Base-by-base conservation (phyloP, 768 basidiomycete species). In the Mycena haematopus region DNA sequence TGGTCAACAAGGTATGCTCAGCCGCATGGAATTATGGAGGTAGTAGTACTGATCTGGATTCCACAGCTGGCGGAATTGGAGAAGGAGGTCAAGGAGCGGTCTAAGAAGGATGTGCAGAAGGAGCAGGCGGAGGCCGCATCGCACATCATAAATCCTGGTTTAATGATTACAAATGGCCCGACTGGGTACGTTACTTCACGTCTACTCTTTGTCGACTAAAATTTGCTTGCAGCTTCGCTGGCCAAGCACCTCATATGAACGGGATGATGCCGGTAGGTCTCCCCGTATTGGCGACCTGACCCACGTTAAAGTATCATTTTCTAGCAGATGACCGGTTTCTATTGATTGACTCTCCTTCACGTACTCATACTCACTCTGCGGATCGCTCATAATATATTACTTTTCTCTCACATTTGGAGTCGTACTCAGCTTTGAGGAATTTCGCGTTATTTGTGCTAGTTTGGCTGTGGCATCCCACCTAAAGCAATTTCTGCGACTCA, bases 121-220 rank as follows among this genome's bases (percentile, higher is more conserved):
- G 95, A 96, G 79, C 84, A 93, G 74, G 88, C 87, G 52, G 95
- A 96, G 69, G 86, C 93, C 14, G 88, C 93, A 59, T 86, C 87
- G 55, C 90, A 91, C 6, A 93, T 96, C 68, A 93, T 96, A 77
- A 95, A 94, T 72, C 92, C 93, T 58, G 91, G 89, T 38, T 74
- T 89, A 27, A 77, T 92, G 69, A 79, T 94, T 58, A 94, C 92
- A 31, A 90, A 92, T 58, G 66, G 66, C 50, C 62, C 66, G 55
- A 60, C 66, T 68, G 91, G 90, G 77, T 88, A 82, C 65, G 87
- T 82, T 78, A 81, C 74, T 36, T 55, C n/a, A 33, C 21, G 2
- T 51, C 35, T 21, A 15, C 40, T 15, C 54, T 42, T 14, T 57
- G 66, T 62, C 58, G 27, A 57, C 36, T 61, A 31, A 45, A 54